Conservation (phyloP, 1,284 basidiomycete genomes). For the Hypsizygus ulmarius region DNA sequence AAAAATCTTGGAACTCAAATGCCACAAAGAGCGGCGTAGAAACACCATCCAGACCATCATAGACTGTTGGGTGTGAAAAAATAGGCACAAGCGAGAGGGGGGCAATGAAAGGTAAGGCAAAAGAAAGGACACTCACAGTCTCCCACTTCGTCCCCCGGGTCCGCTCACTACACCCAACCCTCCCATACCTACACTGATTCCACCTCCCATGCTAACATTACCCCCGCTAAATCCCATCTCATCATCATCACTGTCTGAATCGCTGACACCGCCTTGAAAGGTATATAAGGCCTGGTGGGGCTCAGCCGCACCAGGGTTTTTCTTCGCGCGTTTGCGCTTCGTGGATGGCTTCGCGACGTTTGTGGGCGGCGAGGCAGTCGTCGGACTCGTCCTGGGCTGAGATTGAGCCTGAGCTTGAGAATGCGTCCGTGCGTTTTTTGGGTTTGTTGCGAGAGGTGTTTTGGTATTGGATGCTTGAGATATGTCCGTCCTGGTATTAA, state of each 20-base stretch:
- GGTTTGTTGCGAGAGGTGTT: not conserved
- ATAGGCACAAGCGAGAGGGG: not conserved
- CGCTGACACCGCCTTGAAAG: slow-evolving; percentile 24
- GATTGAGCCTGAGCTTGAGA: not conserved
- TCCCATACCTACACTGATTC: slow-evolving; percentile 40
- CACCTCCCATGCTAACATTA: slow-evolving; percentile 21
- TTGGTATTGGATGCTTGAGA: slow-evolving; percentile 2
- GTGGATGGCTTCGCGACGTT: slow-evolving; percentile 16
- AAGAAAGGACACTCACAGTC: slow-evolving; percentile 33
- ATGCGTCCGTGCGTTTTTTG: slow-evolving; percentile 5
- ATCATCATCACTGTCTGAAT: slow-evolving; percentile 28
- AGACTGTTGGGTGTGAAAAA: not conserved
- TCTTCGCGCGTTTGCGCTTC: slow-evolving; percentile 36
- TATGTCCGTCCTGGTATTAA: not conserved
- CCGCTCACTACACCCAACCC: slow-evolving; percentile 33
- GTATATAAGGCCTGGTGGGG: slow-evolving; percentile 13
- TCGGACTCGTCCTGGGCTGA: slow-evolving; percentile 6
- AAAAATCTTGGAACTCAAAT: too few species aligned
- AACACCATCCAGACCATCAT: not conserved
- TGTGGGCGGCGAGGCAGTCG: slow-evolving; percentile 5
- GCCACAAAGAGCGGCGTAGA: too few species aligned
- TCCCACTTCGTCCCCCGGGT: slow-evolving; percentile 25
- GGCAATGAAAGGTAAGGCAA: slow-evolving; percentile 2
- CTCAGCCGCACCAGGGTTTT: slow-evolving; percentile 15
- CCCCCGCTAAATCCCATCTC: slow-evolving; percentile 6